Evolutionary conservation across 495 filamentous ascomycete genomes (phyloP), one percentile per base, ranked within the genome.

Genomic region (Achaetomiella virescens): DNA sequence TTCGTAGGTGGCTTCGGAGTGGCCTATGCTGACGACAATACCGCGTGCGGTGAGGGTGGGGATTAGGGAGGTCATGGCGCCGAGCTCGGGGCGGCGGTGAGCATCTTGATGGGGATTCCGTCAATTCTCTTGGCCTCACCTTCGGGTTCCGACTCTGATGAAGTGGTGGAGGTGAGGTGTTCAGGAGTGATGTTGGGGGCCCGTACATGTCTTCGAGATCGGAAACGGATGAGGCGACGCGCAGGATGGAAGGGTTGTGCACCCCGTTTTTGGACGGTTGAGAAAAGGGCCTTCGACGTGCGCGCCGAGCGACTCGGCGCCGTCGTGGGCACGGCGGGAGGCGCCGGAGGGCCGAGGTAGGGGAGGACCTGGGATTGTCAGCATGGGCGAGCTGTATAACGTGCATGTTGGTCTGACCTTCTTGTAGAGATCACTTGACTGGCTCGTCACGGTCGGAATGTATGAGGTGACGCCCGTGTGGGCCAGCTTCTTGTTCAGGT

Each of bases 231-330:
- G 76, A 64, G 35, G 80, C 75, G 35, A 67, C 55, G 33, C 74
- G 81, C 18, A 95, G 76, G 17, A 88, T 84, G 41, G 81, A 76
- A 15, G 74, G 61, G 61, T 87, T 86, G 73, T 92, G 84, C 52
- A 90, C 81, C 50, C 87, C 90, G 59, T 89, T 80, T 72, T 88
- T 80, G 53, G 75, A 66, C 50, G 84, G 66, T 67, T 85, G 50
- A 95, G 76, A 73, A 91, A 95, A 0, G 90, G 89, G 0, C 90
- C 90, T 76, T 95, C 89, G 63, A 83, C 82, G 63, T 95, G 90
- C 5, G 89, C 89, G 3, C 89, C 89, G 6, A 95, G 81, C 1
- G 86, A 89, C 66, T 91, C 88, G 31, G 88, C 80, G 54, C 90
- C 90, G 49, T 83, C 78, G 55, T 79, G 69, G 27, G 81, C 62